A percentile compares a stretch with the other conserved stretches of the same genome.
Conservation (phyloP, 768 basidiomycete species). For the Amanita brunnescens region DNA sequence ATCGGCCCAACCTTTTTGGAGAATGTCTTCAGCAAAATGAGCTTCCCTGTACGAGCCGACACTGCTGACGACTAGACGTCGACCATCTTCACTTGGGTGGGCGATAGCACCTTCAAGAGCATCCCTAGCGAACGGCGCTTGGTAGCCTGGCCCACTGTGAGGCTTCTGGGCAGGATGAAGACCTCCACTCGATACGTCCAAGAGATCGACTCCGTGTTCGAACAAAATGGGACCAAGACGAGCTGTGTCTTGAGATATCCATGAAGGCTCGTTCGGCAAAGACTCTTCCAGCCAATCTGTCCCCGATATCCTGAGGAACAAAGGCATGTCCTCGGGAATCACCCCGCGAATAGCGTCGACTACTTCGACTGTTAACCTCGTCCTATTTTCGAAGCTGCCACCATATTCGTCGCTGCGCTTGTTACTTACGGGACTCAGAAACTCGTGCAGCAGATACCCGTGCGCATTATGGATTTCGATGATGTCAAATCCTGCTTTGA, state of each 20-base stretch:
- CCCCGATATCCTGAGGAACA: slow-evolving; percentile 68
- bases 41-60: slow-evolving; percentile 49
- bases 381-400: slow-evolving; percentile 63
- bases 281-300: slow-evolving; percentile 65
- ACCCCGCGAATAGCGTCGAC: slow-evolving; percentile 53
- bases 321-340: slow-evolving; percentile 53
- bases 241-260: slow-evolving; percentile 64
- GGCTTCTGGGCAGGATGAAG: slow-evolving; percentile 35
- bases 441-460: slow-evolving; percentile 49
- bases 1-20: slow-evolving; percentile 54
- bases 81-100: slow-evolving; percentile 14
- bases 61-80: slow-evolving; percentile 25
- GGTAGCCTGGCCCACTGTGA: slow-evolving; percentile 31
- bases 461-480: slow-evolving; percentile 61
- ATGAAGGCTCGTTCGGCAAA: slow-evolving; percentile 50
- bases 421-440: slow-evolving; percentile 53
- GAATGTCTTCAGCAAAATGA: slow-evolving; percentile 45
- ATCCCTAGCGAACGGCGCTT: slow-evolving; percentile 49
- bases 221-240: slow-evolving; percentile 49
- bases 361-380: slow-evolving; percentile 51
- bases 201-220: slow-evolving; percentile 61
- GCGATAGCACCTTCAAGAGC: slow-evolving; percentile 36
- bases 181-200: slow-evolving; percentile 68
- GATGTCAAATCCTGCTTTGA: slow-evolving; percentile 52
- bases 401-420: slow-evolving; percentile 63